A percentile compares a stretch with the other conserved stretches of the same genome.
Evolutionary conservation across 768 basidiomycete genomes (phyloP).

Genomic region (Hortiboletus flavorubellus): DNA sequence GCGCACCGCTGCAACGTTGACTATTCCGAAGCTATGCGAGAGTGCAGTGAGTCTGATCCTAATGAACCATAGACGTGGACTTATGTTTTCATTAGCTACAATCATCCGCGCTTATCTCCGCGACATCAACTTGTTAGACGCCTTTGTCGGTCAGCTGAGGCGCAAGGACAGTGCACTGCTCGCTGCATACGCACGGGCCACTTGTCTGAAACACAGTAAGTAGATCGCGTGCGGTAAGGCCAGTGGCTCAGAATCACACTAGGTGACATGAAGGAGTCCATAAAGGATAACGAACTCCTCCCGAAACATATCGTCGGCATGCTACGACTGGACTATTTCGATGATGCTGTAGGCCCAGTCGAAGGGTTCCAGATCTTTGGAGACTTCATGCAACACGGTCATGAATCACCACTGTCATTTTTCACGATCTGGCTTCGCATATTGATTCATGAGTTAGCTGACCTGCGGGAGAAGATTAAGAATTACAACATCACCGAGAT

Average conservation of each 20-base stretch:
- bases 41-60: conserved; percentile 8
- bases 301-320: conserved; percentile 21
- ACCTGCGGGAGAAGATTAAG: conserved; percentile 13
- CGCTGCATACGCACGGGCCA: conserved; percentile 20
- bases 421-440: not conserved
- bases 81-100: conserved; percentile 5
- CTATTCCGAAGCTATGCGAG: conserved; percentile 20
- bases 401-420: not conserved
- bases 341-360: conserved; percentile 21
- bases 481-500: conserved; percentile 16
- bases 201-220: conserved; percentile 18
- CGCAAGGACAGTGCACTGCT: conserved; percentile 16
- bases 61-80: not conserved
- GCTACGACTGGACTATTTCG: conserved; percentile 24
- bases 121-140: conserved; percentile 2
- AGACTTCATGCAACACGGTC: conserved; percentile 22
- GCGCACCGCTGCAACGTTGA: conserved; percentile 24
- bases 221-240: not conserved
- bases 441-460: conserved; percentile 7
- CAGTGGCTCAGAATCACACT: not conserved
- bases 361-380: conserved; percentile 26
- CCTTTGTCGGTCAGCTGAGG: conserved; percentile 17
- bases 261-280: conserved; percentile 15
- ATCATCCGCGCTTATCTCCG: conserved; percentile 8
- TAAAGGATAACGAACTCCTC: conserved; percentile 8